Conservation (phyloP, 2,329 filamentous ascomycete genomes). For the Didymella lethalis region DNA sequence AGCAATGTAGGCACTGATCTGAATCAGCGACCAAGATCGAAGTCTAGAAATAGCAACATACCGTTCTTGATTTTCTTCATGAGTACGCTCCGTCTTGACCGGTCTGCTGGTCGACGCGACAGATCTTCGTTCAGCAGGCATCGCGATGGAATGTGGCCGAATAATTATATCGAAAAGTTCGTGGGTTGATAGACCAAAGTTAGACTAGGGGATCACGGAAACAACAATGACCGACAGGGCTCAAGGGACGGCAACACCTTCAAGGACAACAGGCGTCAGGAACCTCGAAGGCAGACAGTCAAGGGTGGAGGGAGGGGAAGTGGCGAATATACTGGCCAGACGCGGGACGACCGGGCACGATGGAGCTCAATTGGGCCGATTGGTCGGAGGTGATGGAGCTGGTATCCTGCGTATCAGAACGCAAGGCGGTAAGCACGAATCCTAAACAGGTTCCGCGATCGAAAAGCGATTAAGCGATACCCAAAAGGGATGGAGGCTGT, state of each 20-base stretch:
- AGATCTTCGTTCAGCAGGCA: conserved; percentile 53
- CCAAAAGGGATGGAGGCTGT: background rate
- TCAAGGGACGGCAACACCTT: too few species aligned
- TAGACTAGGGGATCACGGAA: too few species aligned
- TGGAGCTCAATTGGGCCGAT: conserved; percentile 39
- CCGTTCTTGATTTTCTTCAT: conserved; percentile 82
- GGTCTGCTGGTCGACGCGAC: conserved; percentile 49
- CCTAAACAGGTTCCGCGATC: conserved; percentile 32
- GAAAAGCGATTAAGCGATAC: conserved; percentile 10
- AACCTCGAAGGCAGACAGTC: background rate
- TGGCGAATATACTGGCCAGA: conserved; percentile 34
- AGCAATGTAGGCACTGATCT: conserved; percentile 81
- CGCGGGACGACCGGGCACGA: conserved; percentile 32
- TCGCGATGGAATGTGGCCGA: conserved; percentile 25
- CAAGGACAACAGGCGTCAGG: background rate
- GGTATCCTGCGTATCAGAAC: conserved; percentile 27
- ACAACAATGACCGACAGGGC: too few species aligned
- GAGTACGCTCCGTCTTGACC: conserved; percentile 74
- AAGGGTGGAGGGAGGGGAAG: conserved; percentile 30
- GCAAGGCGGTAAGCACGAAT: conserved; percentile 28
- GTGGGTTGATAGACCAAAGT: too few species aligned
- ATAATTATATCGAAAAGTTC: background rate
- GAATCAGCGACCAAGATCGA: conserved; percentile 23
- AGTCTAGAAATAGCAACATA: conserved; percentile 38
- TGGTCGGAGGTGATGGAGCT: conserved; percentile 28